A percentile compares a stretch with the other conserved stretches of the same genome.
These are phyloP conservation scores for Calonectria henricotiae DNA, from an alignment of 2,329 filamentous ascomycete genomes.

Conservation along the genomic window DNA sequence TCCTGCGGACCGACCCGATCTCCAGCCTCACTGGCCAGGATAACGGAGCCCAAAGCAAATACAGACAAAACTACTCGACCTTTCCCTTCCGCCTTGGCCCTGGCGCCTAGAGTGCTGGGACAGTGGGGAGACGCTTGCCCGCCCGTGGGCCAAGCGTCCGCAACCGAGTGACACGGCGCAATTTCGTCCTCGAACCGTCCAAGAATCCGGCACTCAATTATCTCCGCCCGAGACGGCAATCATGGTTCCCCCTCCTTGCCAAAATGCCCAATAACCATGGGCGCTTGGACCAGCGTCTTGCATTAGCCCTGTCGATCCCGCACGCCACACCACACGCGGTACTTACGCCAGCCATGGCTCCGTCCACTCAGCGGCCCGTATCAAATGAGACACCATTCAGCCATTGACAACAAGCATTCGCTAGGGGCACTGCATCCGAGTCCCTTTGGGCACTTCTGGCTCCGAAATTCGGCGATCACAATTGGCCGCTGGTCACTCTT, in stretches of 20 bases:
- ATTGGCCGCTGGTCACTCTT: constrained; percentile 27
- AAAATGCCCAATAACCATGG: not conserved
- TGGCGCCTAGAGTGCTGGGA: not conserved
- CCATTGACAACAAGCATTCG: constrained; percentile 27
- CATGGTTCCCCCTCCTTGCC: constrained; percentile 12
- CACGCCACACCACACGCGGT: constrained; percentile 25
- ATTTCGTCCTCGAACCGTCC: constrained; percentile 18
- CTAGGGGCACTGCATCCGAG: constrained; percentile 4
- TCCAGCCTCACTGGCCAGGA: constrained; percentile 26
- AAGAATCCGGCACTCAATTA: constrained; percentile 12
- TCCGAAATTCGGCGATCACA: constrained; percentile 29
- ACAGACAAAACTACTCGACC: constrained; percentile 5
- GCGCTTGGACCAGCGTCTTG: constrained; percentile 7
- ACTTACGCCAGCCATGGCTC: not conserved
- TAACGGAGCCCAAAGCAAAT: constrained; percentile 15
- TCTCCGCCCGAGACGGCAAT: constrained; percentile 29
- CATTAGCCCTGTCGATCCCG: constrained; percentile 42
- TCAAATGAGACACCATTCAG: constrained; percentile 41
- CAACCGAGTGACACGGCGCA: constrained; percentile 10
- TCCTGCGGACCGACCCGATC: constrained; percentile 37
- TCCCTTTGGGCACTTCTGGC: constrained; percentile 1
- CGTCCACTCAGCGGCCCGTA: constrained; percentile 8
- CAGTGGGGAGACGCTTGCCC: constrained; percentile 21
- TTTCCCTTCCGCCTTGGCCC: not conserved
- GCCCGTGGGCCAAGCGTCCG: not conserved